Evolutionary conservation across 139 green algal species (phyloP).

Genomic region (Pseudopediastrum boryanum): DNA sequence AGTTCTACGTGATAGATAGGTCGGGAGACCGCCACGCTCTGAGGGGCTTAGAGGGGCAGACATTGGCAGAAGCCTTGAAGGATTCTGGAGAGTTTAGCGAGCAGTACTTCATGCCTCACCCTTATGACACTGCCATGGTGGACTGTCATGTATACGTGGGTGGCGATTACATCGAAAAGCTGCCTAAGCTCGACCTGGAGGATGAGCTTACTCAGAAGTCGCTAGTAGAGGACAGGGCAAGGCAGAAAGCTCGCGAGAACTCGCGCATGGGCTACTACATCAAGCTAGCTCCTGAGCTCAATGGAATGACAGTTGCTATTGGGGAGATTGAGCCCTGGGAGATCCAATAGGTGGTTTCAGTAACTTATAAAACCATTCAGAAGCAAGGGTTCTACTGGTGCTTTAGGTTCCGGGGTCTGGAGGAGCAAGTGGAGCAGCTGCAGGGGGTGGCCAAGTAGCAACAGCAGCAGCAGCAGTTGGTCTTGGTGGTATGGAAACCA

Average conservation of each 20-base stretch:
- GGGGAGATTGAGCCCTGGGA: constrained; percentile 40
- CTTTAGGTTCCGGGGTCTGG: too few species aligned
- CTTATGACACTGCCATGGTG: constrained; percentile 9
- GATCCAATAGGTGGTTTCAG: not conserved
- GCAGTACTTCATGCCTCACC: constrained; percentile 33
- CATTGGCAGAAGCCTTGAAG: constrained; percentile 41
- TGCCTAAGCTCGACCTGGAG: not conserved
- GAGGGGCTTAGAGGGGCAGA: constrained; percentile 42
- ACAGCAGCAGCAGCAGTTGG: too few species aligned
- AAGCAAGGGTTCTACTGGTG: too few species aligned
- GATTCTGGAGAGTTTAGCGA: constrained; percentile 22
- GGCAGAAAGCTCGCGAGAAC: constrained; percentile 28
- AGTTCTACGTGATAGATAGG: constrained; percentile 59
- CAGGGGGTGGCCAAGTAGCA: too few species aligned
- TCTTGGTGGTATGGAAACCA: too few species aligned
- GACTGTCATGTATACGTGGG: constrained; percentile 45
- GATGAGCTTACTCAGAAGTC: constrained; percentile 8
- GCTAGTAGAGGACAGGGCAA: constrained; percentile 20
- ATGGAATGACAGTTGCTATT: constrained; percentile 43
- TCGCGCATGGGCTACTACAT: constrained; percentile 37
- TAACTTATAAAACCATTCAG: too few species aligned
- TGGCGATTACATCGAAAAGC: constrained; percentile 35
- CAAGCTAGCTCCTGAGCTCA: constrained; percentile 36
- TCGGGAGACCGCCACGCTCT: constrained; percentile 55
- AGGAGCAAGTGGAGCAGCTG: too few species aligned